These are phyloP conservation scores for Colletotrichum spaethianum DNA, from an alignment of 2,329 filamentous ascomycete species.

Conservation along the genomic window DNA sequence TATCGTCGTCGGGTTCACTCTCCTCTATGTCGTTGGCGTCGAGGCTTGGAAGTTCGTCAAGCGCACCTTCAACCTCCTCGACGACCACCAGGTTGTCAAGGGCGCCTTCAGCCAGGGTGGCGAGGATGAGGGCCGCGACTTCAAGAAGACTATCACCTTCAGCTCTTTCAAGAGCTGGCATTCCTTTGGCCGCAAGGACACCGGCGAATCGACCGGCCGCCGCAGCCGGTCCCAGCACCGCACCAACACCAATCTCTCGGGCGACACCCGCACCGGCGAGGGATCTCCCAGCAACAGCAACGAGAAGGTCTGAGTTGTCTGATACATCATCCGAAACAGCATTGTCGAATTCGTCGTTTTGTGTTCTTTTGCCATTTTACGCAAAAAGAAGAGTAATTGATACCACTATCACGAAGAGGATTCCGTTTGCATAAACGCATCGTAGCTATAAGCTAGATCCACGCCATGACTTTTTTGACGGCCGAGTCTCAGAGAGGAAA, in stretches of 20 bases:
- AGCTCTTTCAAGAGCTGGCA: conserved; percentile 66
- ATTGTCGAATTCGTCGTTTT: conserved; percentile 12
- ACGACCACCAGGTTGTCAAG: conserved; percentile 65
- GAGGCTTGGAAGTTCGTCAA: conserved; percentile 82
- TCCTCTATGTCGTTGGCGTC: conserved; percentile 76
- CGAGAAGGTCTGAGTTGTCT: conserved; percentile 29
- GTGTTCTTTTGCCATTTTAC: conserved; percentile 18
- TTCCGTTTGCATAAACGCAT: conserved; percentile 19
- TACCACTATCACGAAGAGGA: conserved; percentile 35
- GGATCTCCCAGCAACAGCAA: conserved; percentile 28
- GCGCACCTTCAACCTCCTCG: conserved; percentile 67
- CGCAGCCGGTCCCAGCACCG: conserved; percentile 37
- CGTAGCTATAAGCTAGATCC: conserved; percentile 18
- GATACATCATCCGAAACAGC: conserved; percentile 11
- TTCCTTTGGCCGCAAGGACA: conserved; percentile 58
- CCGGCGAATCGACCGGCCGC: conserved; percentile 51
- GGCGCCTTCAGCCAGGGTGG: conserved; percentile 68
- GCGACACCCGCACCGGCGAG: conserved; percentile 39
- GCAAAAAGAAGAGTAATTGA: conserved; percentile 30
- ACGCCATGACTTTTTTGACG: conserved; percentile 1
- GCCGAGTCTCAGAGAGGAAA: neutral
- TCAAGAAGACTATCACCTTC: conserved; percentile 65
- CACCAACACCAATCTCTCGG: conserved; percentile 40
- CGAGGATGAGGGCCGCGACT: conserved; percentile 56
- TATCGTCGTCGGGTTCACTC: conserved; percentile 73